Evolutionary conservation across 345 rosid genomes (phyloP).

Genomic region (Durio zibethinus): DNA sequence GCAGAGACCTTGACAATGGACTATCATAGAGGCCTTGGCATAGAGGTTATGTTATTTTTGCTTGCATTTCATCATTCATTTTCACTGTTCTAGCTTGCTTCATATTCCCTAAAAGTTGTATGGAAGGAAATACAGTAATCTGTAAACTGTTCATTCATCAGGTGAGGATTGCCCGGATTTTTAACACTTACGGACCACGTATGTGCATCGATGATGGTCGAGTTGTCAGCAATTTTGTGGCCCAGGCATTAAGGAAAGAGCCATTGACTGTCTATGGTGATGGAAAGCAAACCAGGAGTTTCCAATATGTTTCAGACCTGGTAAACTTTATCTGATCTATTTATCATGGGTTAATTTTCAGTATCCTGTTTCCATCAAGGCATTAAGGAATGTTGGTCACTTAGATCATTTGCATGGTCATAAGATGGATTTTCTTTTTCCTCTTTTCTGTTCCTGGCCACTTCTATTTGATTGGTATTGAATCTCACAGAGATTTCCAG

Average conservation of each 20-base stretch:
- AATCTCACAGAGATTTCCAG: no score
- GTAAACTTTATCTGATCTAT: constrained; percentile 27
- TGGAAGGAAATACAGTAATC: not conserved
- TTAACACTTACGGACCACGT: constrained; percentile 82
- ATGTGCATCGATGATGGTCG: constrained; percentile 93
- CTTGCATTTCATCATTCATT: not conserved
- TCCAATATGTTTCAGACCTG: constrained; percentile 85
- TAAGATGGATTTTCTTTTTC: no score
- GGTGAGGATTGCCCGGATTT: constrained; percentile 84
- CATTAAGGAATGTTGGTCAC: not conserved
- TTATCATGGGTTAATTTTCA: not conserved
- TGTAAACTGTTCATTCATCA: constrained; percentile 15
- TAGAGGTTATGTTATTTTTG: constrained; percentile 44
- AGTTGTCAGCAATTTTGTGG: constrained; percentile 84
- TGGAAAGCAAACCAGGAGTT: constrained; percentile 89
- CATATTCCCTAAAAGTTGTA: not conserved
- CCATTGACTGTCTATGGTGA: constrained; percentile 91
- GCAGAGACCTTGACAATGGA: constrained; percentile 84
- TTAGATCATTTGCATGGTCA: no score
- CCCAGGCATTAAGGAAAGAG: constrained; percentile 81
- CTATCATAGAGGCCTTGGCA: constrained; percentile 66
- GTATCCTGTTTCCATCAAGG: not conserved
- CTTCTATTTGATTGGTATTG: no score
- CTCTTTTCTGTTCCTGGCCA: no score
- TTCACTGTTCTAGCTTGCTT: not conserved